Percentiles rank a stretch among this genome's conserved stretches.
Conservation (phyloP, 257 asterid genomes). For the Rubia yunnanensis region DNA sequence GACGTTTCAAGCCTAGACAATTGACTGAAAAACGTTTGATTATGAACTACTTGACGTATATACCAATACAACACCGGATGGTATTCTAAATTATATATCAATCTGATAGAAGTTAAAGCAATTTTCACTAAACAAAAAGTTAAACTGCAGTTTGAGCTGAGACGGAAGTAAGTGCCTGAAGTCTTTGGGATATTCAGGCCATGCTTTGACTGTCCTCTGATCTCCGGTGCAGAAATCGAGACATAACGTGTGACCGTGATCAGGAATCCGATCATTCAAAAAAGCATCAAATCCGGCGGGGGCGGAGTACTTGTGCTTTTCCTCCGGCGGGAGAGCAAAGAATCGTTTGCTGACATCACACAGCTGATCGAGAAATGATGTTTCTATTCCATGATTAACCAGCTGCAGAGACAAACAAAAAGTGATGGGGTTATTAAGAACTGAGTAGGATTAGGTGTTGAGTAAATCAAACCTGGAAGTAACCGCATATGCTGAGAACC, state of each 20-base stretch:
- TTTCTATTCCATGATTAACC: conserved; percentile 29
- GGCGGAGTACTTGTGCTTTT: conserved; percentile 28
- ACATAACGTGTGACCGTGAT: conserved; percentile 27
- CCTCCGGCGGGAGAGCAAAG: conserved; percentile 34
- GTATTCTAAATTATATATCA: not conserved
- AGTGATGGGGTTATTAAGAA: not conserved
- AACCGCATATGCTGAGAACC: conserved; percentile 24
- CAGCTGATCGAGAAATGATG: conserved; percentile 24
- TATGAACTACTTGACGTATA: too few species aligned
- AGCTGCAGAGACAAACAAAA: conserved; percentile 12
- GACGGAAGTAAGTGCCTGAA: conserved; percentile 26
- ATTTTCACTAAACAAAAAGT: not conserved
- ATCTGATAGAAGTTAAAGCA: not conserved
- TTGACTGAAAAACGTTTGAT: too few species aligned
- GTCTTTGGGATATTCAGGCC: conserved; percentile 30
- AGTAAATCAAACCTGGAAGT: conserved; percentile 26
- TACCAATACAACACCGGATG: too few species aligned
- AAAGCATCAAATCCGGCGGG: conserved; percentile 28
- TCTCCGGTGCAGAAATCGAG: conserved; percentile 22
- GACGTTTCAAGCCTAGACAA: too few species aligned
- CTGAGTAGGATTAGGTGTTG: not conserved
- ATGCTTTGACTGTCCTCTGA: conserved; percentile 19
- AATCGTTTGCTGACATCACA: conserved; percentile 17
- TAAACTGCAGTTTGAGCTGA: too few species aligned
- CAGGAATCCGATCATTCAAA: conserved; percentile 24